Base-by-base conservation (phyloP, 2,329 filamentous ascomycete genomes). In the Madurella fahalii region DNA sequence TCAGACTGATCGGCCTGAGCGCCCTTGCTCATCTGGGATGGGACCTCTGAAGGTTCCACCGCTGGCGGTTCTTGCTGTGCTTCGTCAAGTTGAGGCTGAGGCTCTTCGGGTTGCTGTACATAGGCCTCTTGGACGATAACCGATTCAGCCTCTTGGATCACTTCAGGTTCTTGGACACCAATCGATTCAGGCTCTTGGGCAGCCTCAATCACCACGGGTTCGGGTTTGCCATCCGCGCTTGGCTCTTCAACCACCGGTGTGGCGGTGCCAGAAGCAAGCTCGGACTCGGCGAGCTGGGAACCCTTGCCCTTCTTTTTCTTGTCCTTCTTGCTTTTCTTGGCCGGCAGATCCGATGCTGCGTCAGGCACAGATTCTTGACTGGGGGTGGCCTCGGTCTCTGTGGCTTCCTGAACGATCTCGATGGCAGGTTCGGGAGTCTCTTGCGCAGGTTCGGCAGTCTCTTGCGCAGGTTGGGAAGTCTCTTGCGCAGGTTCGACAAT, bases 301-400 rank as follows among this genome's bases (percentile, higher is more conserved):
- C 59, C 58, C 54, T 65, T 65, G 46, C 50, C 47, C 45, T 65
- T 70, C 59, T 70, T 71, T 47, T 71, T 75, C 65, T 71, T 71
- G 47, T 71, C 75, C 65, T 71, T 69, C 61, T 72, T 71, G 40
- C 59, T 59, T 54, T 67, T 67, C 56, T 67, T 67, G 16, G 60
- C 11, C 25, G 47, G 20, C 18, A 30, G 13, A 44, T 44, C 42
- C 9, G 11, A 8, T 8, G 42, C 3, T n/a, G 51, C 42, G 15
- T 52, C 48, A n/a, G 43, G 44, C 5, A n/a, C 46, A 1, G 40
- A n/a, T 16, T 44, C 47, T 18, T 43, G 31, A 32, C 20, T 32
- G 25, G 40, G 34, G 37, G 32, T n/a, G 47, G 25, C 25, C 7
- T 39, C 48, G 13, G 48, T 15, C 16, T 45, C 44, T 3, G 47